Base-by-base conservation (phyloP, 306 rosid genomes). In the Vigna angularis region DNA sequence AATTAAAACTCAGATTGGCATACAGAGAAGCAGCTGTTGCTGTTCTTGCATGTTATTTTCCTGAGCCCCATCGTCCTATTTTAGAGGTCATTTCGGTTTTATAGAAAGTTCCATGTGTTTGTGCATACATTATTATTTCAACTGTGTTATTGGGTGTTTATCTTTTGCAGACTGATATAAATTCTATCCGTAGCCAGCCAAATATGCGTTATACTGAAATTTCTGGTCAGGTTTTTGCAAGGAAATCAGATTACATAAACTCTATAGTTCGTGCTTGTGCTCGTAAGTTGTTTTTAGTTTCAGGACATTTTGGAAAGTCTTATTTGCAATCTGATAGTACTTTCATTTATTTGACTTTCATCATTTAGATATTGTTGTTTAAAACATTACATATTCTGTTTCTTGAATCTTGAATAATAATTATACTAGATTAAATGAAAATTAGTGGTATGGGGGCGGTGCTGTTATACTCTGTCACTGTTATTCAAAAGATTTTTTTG, bases 11-110 rank as follows among this genome's bases (percentile, higher is more conserved):
- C 77, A 89, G 98, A 85, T 85, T 94, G 84, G 97, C 97, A 61
- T 94, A 92, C 83, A 87, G 98, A 86, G 98, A 94, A 86, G 97
- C 98, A 84, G 97, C 98, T 58, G 95, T 92, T 85, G 95, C 98
- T 77, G 85, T 94, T 82, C 91, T 94, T 78, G 95, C 95, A 28
- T 94, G 97, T 89, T 88, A 87, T 88, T 91, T 89, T 71, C 98
- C 98, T 52, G 97, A 92, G 76, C 83, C 93, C 66, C 83, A 86
- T 83, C 90, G 88, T 49, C 97, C 93, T 72, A 88, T 94, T 73
- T 66, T 82, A 17, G 92, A 92, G 93, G 97, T 91, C 45, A 51
- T 64, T 55, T 24, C 38, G 73, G 77, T 85, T 75, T 74, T 85
- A 82, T 59, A 50, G 9, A 45, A 45, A 20, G 55, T 75, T 77